These are phyloP conservation scores for Trametes versicolor DNA, from an alignment of 1,284 basidiomycete species.

Conservation along the genomic window DNA sequence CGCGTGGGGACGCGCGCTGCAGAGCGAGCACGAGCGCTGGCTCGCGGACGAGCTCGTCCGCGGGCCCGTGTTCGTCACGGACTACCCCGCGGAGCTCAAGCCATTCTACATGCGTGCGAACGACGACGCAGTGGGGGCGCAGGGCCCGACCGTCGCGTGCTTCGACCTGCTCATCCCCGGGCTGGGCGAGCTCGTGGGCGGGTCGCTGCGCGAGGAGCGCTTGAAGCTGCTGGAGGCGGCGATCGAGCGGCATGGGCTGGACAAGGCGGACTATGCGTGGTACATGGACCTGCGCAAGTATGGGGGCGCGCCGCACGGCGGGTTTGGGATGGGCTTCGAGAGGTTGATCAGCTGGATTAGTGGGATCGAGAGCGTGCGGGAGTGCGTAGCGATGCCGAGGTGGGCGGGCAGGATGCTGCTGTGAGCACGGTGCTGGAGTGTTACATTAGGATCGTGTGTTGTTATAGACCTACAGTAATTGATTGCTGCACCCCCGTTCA, in stretches of 20 bases:
- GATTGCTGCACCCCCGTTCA: too few relatives aligned
- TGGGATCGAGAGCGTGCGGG: slow-evolving; percentile 86
- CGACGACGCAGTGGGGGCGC: slow-evolving; percentile 34
- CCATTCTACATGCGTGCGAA: slow-evolving; percentile 96
- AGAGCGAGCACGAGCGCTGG: slow-evolving; percentile 94
- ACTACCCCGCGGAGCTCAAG: slow-evolving; percentile 87
- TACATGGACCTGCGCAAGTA: slow-evolving; percentile 84
- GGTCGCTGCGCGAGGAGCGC: slow-evolving; percentile 91
- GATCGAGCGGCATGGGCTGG: slow-evolving; percentile 61
- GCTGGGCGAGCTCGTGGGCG: slow-evolving; percentile 92
- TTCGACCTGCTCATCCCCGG: slow-evolving; percentile 94
- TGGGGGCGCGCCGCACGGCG: slow-evolving; percentile 90
- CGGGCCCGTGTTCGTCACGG: slow-evolving; percentile 90
- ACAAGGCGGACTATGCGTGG: slow-evolving; percentile 77
- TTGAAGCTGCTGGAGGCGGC: slow-evolving; percentile 61
- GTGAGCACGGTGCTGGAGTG: slow-evolving; percentile 40
- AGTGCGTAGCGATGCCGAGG: slow-evolving; percentile 90
- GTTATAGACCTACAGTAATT: too few relatives aligned
- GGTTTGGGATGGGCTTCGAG: slow-evolving; percentile 95
- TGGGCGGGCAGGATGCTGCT: slow-evolving; percentile 85
- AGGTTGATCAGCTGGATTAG: slow-evolving; percentile 86
- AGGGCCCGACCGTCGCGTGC: slow-evolving; percentile 79
- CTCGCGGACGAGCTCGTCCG: slow-evolving; percentile 73
- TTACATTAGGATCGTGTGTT: neutral
- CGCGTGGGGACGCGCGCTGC: slow-evolving; percentile 76